A percentile compares a stretch with the other conserved stretches of the same genome.
Conservation (phyloP, 805 yeast genomes). For the Wickerhamiella galacta region DNA sequence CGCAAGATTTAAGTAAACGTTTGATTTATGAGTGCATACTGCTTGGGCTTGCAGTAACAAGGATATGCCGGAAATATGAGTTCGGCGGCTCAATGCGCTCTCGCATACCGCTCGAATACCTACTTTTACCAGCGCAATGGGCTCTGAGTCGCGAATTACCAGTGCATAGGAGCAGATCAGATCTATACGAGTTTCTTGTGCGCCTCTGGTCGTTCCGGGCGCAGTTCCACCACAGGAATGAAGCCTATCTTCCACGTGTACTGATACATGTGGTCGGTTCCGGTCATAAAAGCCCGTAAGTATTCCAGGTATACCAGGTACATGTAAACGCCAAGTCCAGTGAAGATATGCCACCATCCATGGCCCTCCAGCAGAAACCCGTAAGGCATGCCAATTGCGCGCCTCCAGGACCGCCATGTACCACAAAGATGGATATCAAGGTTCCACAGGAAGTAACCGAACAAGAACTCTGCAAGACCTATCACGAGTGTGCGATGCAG, state of each 20-base stretch:
- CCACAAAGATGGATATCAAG: constrained; percentile 68
- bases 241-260: constrained; percentile 43
- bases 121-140: too few relatives aligned
- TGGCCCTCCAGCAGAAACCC: constrained; percentile 83
- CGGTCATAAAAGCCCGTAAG: constrained; percentile 47
- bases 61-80: too few relatives aligned
- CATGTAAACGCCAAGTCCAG: constrained; percentile 71
- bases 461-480: constrained; percentile 46
- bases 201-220: background rate
- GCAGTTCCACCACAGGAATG: constrained; percentile 18
- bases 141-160: too few relatives aligned
- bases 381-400: constrained; percentile 60
- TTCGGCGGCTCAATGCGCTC: too few relatives aligned
- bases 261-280: constrained; percentile 36
- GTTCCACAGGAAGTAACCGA: constrained; percentile 80
- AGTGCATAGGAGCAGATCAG: too few relatives aligned
- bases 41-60: too few relatives aligned
- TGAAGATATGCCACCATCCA: constrained; percentile 83
- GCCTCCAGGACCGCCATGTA: constrained; percentile 39
- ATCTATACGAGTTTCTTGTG: too few relatives aligned
- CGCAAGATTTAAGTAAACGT: too few relatives aligned
- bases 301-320: constrained; percentile 69
- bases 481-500: constrained; percentile 38
- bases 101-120: too few relatives aligned
- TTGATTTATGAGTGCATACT: too few relatives aligned